These are phyloP conservation scores for Penicillium nordicum DNA, from an alignment of 2,329 filamentous ascomycete species.

Conservation along the genomic window DNA sequence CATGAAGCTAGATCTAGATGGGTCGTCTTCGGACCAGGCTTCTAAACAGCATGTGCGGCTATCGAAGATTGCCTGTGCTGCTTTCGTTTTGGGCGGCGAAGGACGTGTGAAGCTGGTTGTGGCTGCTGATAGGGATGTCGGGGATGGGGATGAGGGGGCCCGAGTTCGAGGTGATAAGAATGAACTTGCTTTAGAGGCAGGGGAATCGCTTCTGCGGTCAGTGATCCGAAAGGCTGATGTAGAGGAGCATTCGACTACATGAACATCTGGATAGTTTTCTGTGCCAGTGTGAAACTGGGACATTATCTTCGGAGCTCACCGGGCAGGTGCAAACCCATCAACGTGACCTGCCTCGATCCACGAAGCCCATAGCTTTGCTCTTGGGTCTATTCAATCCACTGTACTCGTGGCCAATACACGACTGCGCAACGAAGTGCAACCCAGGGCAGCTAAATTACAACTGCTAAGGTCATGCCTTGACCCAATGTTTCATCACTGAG, in stretches of 20 bases:
- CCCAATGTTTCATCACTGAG: too few relatives aligned
- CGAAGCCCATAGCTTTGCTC: neutral
- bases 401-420: neutral
- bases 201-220: conserved; percentile 31
- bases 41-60: conserved; percentile 32
- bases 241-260: conserved; percentile 18
- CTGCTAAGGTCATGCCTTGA: too few relatives aligned
- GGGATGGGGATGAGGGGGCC: conserved; percentile 11
- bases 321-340: neutral
- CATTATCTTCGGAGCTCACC: neutral
- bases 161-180: conserved; percentile 1
- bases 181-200: conserved; percentile 27
- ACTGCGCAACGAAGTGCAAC: neutral
- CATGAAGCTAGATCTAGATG: conserved; percentile 37
- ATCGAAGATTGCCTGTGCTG: conserved; percentile 38
- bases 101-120: conserved; percentile 40
- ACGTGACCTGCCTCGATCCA: neutral
- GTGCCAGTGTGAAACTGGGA: neutral
- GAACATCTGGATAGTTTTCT: neutral
- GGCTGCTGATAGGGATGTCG: conserved; percentile 15
- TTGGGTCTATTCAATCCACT: neutral
- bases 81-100: conserved; percentile 39
- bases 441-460: neutral
- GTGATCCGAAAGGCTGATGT: conserved; percentile 31
- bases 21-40: conserved; percentile 2